Evolutionary conservation across 2,329 filamentous ascomycete genomes (phyloP).

Genomic region (Penicillium italicum): DNA sequence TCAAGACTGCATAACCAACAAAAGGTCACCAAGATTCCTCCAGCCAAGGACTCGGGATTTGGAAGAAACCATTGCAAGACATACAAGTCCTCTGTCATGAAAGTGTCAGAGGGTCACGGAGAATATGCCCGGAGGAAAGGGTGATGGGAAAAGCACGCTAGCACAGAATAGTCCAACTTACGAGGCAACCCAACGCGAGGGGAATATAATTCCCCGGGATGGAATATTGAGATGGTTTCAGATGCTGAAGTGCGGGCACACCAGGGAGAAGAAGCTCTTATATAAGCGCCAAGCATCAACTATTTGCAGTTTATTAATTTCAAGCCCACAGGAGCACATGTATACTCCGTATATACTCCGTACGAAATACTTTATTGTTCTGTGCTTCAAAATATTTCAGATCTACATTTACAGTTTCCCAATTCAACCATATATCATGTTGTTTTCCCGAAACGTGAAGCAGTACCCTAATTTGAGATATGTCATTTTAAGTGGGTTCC

Average conservation of each 20-base stretch:
- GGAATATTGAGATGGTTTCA: constrained; percentile 1
- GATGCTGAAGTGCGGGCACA: background rate
- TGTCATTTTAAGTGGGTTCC: background rate
- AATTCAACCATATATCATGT: background rate
- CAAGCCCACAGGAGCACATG: background rate
- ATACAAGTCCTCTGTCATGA: background rate
- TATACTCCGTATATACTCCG: too few relatives aligned
- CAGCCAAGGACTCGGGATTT: constrained; percentile 17
- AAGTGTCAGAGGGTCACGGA: constrained; percentile 2
- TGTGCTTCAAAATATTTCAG: background rate
- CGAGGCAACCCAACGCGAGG: constrained; percentile 9
- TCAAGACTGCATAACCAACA: constrained; percentile 18
- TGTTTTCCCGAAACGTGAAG: background rate
- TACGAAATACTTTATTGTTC: too few relatives aligned
- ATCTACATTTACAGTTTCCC: background rate
- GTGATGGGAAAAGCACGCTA: background rate
- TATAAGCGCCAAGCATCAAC: constrained; percentile 11
- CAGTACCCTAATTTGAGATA: background rate
- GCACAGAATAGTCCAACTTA: constrained; percentile 2
- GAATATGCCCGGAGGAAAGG: background rate
- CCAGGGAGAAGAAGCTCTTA: background rate
- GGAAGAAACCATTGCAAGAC: constrained; percentile 21
- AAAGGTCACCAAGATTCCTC: constrained; percentile 22
- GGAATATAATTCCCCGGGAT: constrained; percentile 3
- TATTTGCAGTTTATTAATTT: background rate